phyloP scores from a whole-genome alignment of 2,329 filamentous ascomycete species.

The Catunica adiposa region DNA sequence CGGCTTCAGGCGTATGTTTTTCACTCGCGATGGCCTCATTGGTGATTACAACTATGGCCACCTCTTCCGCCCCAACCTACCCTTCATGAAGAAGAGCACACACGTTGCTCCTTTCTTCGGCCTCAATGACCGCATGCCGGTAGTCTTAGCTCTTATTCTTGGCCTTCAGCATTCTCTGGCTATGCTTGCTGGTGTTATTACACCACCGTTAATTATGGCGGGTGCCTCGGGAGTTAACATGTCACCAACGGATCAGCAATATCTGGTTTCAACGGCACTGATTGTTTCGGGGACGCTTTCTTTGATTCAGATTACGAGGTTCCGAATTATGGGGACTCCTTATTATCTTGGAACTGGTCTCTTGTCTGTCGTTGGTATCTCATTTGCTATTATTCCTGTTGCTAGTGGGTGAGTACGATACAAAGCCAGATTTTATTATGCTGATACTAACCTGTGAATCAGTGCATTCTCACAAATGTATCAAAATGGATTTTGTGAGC shows the following conservation, averaged over 20 bases:
- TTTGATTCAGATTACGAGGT: slow-evolving; percentile 58
- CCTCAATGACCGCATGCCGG: slow-evolving; percentile 62
- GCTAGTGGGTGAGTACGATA: slow-evolving; percentile 34
- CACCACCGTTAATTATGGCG: slow-evolving; percentile 58
- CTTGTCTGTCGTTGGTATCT: slow-evolving; percentile 64
- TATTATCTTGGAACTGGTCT: slow-evolving; percentile 67
- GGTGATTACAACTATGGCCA: slow-evolving; percentile 83
- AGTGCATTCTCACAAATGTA: slow-evolving; percentile 61
- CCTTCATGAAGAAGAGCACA: slow-evolving; percentile 53
- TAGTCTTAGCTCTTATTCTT: slow-evolving; percentile 55
- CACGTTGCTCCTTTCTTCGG: slow-evolving; percentile 64
- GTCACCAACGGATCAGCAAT: slow-evolving; percentile 43
- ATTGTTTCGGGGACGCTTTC: slow-evolving; percentile 67
- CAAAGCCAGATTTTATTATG: no score
- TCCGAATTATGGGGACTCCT: slow-evolving; percentile 52
- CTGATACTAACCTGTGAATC: neutral
- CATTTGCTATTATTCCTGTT: slow-evolving; percentile 60
- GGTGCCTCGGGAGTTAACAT: slow-evolving; percentile 48
- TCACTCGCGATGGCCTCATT: slow-evolving; percentile 54
- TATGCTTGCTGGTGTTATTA: slow-evolving; percentile 62
- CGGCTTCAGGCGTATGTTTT: slow-evolving; percentile 25
- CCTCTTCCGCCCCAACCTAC: slow-evolving; percentile 66
- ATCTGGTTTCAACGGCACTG: slow-evolving; percentile 61
- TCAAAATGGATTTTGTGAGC: slow-evolving; percentile 48
- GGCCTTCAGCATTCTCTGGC: slow-evolving; percentile 66